A percentile compares a stretch with the other conserved stretches of the same genome.
These are phyloP conservation scores for Lithohypha guttulata DNA, from an alignment of 2,329 filamentous ascomycete genomes.

Conservation along the genomic window DNA sequence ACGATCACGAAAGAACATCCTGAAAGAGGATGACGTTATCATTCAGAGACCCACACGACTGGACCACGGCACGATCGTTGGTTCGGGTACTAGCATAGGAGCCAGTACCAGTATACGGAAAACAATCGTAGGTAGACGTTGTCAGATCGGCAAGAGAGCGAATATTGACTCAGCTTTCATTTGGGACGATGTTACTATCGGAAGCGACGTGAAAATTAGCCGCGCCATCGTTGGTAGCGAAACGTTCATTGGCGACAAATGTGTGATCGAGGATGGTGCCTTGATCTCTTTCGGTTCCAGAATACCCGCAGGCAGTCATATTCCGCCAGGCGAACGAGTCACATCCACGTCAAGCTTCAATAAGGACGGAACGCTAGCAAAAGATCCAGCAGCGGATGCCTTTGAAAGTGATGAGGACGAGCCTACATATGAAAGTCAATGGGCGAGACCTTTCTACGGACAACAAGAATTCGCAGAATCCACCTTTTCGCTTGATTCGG, in stretches of 20 bases:
- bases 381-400: conserved; percentile 44
- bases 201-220: conserved; percentile 59
- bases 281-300: conserved; percentile 70
- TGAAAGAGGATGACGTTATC: conserved; percentile 67
- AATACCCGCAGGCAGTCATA: conserved; percentile 27
- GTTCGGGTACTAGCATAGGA: conserved; percentile 64
- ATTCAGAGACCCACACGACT: conserved; percentile 63
- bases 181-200: conserved; percentile 74
- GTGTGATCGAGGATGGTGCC: conserved; percentile 58
- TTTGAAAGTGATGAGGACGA: conserved; percentile 56
- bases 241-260: conserved; percentile 59
- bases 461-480: conserved; percentile 42
- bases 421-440: conserved; percentile 32
- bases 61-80: conserved; percentile 60
- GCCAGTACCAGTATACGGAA: conserved; percentile 58
- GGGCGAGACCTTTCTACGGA: conserved; percentile 48
- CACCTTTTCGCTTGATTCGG: conserved; percentile 54
- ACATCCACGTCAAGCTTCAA: conserved; percentile 12
- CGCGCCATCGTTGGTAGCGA: conserved; percentile 67
- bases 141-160: conserved; percentile 77
- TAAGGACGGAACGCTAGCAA: conserved; percentile 29
- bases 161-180: conserved; percentile 69
- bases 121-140: conserved; percentile 73
- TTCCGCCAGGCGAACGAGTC: conserved; percentile 16
- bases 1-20: conserved; percentile 57